Conservation (phyloP, 2,329 filamentous ascomycete genomes). For the Rasamsonia emersonii region DNA sequence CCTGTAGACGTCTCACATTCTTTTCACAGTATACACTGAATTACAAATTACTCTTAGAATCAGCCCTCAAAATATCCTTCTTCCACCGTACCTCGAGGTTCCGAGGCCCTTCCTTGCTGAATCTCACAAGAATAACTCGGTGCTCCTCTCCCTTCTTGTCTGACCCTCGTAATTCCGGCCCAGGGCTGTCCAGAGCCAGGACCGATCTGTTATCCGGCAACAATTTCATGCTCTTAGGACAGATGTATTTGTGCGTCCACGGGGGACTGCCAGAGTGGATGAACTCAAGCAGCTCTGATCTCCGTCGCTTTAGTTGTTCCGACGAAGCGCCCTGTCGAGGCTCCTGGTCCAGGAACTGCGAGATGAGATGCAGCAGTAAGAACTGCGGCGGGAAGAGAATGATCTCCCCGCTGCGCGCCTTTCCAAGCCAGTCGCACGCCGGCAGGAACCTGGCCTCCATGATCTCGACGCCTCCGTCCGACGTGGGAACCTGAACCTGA, state of each 20-base stretch:
- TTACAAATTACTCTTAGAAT: conserved; percentile 24
- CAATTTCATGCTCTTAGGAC: conserved; percentile 31
- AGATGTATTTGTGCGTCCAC: conserved; percentile 42
- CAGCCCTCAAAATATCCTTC: conserved; percentile 33
- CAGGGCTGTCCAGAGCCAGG: conserved; percentile 46
- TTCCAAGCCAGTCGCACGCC: conserved; percentile 59
- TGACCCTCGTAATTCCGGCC: conserved; percentile 44
- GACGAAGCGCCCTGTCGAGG: conserved; percentile 13
- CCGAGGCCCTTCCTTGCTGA: conserved; percentile 48
- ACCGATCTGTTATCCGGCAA: conserved; percentile 42
- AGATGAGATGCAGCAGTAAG: conserved; percentile 47
- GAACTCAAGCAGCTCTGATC: conserved; percentile 41
- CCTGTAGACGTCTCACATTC: too few relatives aligned
- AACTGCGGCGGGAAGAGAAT: conserved; percentile 88
- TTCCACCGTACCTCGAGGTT: conserved; percentile 45
- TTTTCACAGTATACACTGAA: too few relatives aligned
- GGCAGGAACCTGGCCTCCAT: conserved; percentile 72
- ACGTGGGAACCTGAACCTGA: conserved; percentile 60
- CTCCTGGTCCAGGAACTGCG: conserved; percentile 40
- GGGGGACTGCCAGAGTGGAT: conserved; percentile 37
- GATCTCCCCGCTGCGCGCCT: conserved; percentile 56
- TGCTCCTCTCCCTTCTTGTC: conserved; percentile 44
- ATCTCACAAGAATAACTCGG: conserved; percentile 49
- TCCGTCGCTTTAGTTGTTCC: conserved; percentile 26
- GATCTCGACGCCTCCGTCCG: conserved; percentile 60